Evolutionary conservation across 176 grass and related monocot genomes (phyloP), one percentile per base, ranked within the genome.

Genomic region (Rhipidocladum racemiflorum): DNA sequence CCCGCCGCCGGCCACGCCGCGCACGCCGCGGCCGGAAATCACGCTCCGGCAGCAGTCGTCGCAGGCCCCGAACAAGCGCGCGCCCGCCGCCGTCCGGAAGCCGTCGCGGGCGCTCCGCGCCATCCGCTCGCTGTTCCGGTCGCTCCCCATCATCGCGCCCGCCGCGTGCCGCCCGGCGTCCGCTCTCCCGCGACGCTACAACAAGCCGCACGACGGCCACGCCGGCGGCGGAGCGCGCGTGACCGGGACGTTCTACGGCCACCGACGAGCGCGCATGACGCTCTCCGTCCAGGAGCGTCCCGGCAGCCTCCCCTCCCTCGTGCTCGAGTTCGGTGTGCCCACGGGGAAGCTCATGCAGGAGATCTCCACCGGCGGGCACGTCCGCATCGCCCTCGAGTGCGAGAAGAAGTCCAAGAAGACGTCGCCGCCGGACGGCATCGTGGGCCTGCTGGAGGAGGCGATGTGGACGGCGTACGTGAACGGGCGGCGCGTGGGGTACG

Each of bases 391-490:
- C 39, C 70, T 98, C 24, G 92, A 98, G 90, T 95, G 92, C 68
- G 96, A 95, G 62, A 98, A 98, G 87, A 90, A 89, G 87, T 38
- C 82, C 53, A 89, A 76, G 63, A 89, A 89, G 63, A 70, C 70
- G 44, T 16, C 65, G 21, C 17, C 75, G 23, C n/a, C 85, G 72
- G 76, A 70, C 40, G 89, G 82, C 25, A 83, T 36, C 61, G 70
- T 55, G 20, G 76, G 50, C 65, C 81, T 98, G 30, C 67, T 95
- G 18, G 89, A 98, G 67, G 92, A 98, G 42, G 84, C 88, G 29
- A 83, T 93, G 87, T 98, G 92, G 95, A 93, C 92, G 64, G 95
- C 95, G 56, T 98, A 92, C 77, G 77, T 98, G 64, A 95, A 93
- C 77, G 90, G 95, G 65, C 76, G 92, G 46, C 91, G 91, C 65